Evolutionary conservation across 495 filamentous ascomycete genomes (phyloP).

Genomic region (Lasiosphaeria hispida): DNA sequence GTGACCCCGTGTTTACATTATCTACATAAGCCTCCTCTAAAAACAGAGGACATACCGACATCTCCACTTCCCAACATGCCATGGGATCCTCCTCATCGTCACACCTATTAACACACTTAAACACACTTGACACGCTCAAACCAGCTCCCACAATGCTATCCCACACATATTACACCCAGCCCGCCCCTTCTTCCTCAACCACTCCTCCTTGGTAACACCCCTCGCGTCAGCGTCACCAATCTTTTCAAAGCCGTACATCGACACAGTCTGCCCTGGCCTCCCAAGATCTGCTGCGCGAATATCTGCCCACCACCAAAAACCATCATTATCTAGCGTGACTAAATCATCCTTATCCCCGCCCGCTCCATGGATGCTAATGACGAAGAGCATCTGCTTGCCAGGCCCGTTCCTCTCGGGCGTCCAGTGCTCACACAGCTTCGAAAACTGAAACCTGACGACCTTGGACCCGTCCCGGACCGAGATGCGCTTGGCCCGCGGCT

Average conservation of each 20-base stretch:
- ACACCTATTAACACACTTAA: neutral
- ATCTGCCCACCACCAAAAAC: constrained; percentile 72
- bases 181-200: constrained; percentile 55
- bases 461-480: constrained; percentile 44
- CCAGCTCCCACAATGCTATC: constrained; percentile 70
- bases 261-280: constrained; percentile 62
- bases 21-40: no score
- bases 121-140: constrained; percentile 31
- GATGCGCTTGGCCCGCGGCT: constrained; percentile 58
- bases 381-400: constrained; percentile 61
- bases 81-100: neutral
- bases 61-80: no score
- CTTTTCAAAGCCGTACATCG: constrained; percentile 59
- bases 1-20: no score
- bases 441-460: constrained; percentile 70
- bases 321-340: constrained; percentile 62
- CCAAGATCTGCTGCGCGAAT: constrained; percentile 64
- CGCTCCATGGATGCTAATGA: constrained; percentile 61
- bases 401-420: constrained; percentile 60
- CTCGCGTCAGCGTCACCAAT: constrained; percentile 63
- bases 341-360: constrained; percentile 70
- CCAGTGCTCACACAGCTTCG: constrained; percentile 77
- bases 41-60: no score
- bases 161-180: constrained; percentile 60
- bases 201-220: constrained; percentile 68